Evolutionary conservation across 2,329 filamentous ascomycete genomes (phyloP), one percentile per base, ranked within the genome.

Genomic region (Sclerotinia glacialis): DNA sequence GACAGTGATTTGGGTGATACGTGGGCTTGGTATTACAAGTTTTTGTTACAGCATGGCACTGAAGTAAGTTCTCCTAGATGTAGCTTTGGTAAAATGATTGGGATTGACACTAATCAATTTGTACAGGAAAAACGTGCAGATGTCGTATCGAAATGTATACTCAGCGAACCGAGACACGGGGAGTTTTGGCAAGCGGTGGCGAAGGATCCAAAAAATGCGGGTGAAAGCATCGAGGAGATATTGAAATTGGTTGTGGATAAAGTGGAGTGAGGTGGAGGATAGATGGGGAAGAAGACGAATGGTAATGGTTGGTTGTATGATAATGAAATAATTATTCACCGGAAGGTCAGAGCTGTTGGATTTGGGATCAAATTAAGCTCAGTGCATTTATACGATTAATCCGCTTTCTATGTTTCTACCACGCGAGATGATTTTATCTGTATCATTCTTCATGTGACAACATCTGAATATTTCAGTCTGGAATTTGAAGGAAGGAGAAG

Each of bases 11-110:
- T 87, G 61, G 95, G 95, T 61, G 96, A 99, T 80, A 91, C 88
- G 14, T 99, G 96, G 96, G 94, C 93, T 26, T 99, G 94, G 94
- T 99, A 97, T 78, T 95, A 93, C 78, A 93, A 94, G 78, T 99
- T 98, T 77, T 76, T 98, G 71, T 77, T 88, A 72, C 92, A 97
- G 82, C 93, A 99, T 79, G 96, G 95, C 12, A 97, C 93, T 6
- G 89, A 92, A 71, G 81, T 83, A 75, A 74, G 80, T 78, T 66
- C 52, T 63, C 12, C 21, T 21, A 55, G 8, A 7, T 34, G 12
- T 40, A 40, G 14, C 1, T 23, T 16, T 1, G 11, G 28, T 26
- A 47, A 47, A 21, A 3, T 14, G 2, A 23, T 37, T 14, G 5
- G 37, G 28, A 59, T 65, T 47, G 16, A 50, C 61, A 56, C 69